A percentile compares a stretch with the other conserved stretches of the same genome.
These are phyloP conservation scores for Pilatotrama ljubarskyi DNA, from an alignment of 768 basidiomycete genomes.

Conservation along the genomic window DNA sequence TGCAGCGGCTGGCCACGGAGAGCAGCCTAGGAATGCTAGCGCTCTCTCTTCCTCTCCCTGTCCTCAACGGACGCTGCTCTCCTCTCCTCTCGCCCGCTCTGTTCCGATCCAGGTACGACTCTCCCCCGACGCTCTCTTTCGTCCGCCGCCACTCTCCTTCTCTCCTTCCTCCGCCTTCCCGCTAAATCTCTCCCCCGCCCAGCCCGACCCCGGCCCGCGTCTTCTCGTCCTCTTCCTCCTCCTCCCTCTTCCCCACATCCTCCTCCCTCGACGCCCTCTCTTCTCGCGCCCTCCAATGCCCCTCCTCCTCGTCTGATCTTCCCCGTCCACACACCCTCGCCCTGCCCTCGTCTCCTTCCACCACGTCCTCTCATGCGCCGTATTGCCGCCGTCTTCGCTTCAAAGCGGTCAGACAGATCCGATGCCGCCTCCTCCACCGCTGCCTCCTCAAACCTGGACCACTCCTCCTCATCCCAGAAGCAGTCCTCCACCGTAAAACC, in stretches of 20 bases:
- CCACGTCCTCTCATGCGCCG: conserved; percentile 20
- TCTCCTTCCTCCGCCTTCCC: conserved; percentile 12
- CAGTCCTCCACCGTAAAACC: conserved; percentile 14
- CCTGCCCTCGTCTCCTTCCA: neutral
- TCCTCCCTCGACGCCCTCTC: conserved; percentile 1
- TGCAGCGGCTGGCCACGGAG: neutral
- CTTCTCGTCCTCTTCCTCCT: conserved; percentile 18
- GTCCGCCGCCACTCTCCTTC: neutral
- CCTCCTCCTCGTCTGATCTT: conserved; percentile 15
- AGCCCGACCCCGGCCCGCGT: conserved; percentile 2
- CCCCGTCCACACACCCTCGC: neutral
- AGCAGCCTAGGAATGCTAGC: neutral
- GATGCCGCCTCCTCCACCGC: conserved; percentile 29
- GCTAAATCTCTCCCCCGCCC: conserved; percentile 13
- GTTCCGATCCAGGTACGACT: neutral
- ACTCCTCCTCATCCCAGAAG: conserved; percentile 2
- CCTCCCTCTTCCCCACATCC: neutral
- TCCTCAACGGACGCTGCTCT: neutral
- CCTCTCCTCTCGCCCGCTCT: neutral
- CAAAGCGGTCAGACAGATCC: conserved; percentile 44
- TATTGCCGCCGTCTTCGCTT: conserved; percentile 55
- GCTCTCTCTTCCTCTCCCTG: neutral
- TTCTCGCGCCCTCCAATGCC: conserved; percentile 16
- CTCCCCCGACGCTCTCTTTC: too few relatives aligned
- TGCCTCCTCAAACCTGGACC: conserved; percentile 19